Evolutionary conservation across 1,284 basidiomycete genomes (phyloP), one percentile per base, ranked within the genome.

Genomic region (Cutaneotrichosporon spelunceum): DNA sequence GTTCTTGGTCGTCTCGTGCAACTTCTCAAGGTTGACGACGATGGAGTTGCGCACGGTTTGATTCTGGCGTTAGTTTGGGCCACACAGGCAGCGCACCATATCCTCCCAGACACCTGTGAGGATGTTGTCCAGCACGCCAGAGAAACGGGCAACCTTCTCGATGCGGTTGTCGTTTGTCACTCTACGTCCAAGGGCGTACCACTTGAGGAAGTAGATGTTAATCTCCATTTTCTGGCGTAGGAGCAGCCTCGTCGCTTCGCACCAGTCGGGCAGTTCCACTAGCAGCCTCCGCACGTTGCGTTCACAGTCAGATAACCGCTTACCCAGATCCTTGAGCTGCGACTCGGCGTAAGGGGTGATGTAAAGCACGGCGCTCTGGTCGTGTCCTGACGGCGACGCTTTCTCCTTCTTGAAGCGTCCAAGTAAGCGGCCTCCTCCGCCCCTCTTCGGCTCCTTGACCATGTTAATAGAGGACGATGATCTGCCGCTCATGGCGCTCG

Each of bases 321-420:
- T 57, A 13, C 70, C 68, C 10, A 76, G 63, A 34, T 74, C 71
- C 39, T 69, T 70, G 7, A 74, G 63, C 42, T 66, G 62, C 7
- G 57, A 45, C 39, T 71, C 66, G 4, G 69, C 68, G 14, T 69
- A 60, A 19, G 66, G 64, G 1, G 69, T 53, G 21, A 78, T 69
- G 23, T 69, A 62, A 9, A 34, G 47, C 23, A 59, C 36, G 16
- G 52, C 59, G 23, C 14, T 33, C 16, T 33, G 48, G 30, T 57
- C 56, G 24, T 39, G 24, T 0, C 42, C 42, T 10, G 27, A 10
- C n/a, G 55, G 13, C 4, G 42, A 29, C 7, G 52, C 39, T 61
- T 74, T 75, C 56, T 76, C 72, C 59, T 77, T 78, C n/a, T 72
- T 69, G 67, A 79, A 79, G 3, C 76, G 65, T 29, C 76, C 72